Base-by-base conservation (phyloP, 352 stramenopile genomes). In the Phytophthora meadii region DNA sequence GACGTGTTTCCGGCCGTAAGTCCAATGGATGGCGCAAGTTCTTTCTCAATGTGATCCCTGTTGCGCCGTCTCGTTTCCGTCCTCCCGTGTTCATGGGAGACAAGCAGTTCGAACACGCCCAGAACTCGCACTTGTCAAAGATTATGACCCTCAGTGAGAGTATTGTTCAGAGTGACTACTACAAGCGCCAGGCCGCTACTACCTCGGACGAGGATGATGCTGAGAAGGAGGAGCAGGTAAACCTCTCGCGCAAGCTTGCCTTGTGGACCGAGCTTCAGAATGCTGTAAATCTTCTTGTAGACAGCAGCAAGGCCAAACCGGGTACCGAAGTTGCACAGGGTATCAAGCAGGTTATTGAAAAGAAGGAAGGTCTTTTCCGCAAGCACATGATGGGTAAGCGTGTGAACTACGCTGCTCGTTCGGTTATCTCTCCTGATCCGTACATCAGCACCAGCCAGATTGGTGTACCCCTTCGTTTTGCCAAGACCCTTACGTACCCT, bases 361-460 rank as follows among this genome's bases (percentile, higher is more conserved):
- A 99, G 77, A 99, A 99, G 77, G 97, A 99, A 77, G 98, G 98
- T 65, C 88, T 99, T 10, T 99, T 99, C 79, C 96, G 98, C 37
- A 99, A 99, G 79, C 84, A 96, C 68, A 96, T 97, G 89, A 97
- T 97, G 89, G 98, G 98, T 47, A 99, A 99, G 84, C 97, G 98
- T 64, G 98, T 99, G 19, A 99, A 99, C 82, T 99, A 98, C 79
- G 96, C 97, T 0, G 99, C 98, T 61, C 94, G 98, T 7, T 99
- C 96, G 10, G 98, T 99, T 56, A 99, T 99, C 74, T 99, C 97
- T 47, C 98, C 98, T 2, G 98, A 99, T 57, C 97, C 97, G 37
- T 99, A 99, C 82, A 98, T 99, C 55, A 97, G 97, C 70, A 99
- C 97, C n/a, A 98, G 98, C 62, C 98, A 99, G 84, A 99, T 99